Percentiles rank a stretch among this genome's conserved stretches.
Conservation (phyloP, 345 rosid species). For the Passiflora organensis region DNA sequence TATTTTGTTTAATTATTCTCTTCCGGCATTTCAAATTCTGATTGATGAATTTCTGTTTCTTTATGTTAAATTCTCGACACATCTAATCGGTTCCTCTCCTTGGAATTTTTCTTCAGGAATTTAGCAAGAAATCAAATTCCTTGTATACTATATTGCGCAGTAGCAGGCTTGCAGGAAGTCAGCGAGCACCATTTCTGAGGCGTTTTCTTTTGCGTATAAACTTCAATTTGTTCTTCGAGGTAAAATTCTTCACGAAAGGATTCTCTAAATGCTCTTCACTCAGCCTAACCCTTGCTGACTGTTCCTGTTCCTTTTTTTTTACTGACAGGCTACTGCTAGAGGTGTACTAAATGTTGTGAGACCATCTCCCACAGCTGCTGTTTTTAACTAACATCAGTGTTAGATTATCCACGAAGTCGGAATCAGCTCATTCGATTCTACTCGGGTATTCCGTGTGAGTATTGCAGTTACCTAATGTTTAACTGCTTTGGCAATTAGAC, state of each 20-base stretch:
- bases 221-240: constrained; percentile 92
- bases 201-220: constrained; percentile 89
- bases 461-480: too few relatives aligned
- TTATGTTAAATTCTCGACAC: not conserved
- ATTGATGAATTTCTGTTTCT: too few relatives aligned
- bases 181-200: constrained; percentile 89
- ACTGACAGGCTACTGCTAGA: constrained; percentile 72
- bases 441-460: too few relatives aligned
- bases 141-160: constrained; percentile 82
- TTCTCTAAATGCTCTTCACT: not conserved
- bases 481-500: too few relatives aligned
- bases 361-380: constrained; percentile 60
- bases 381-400: constrained; percentile 37
- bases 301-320: constrained; percentile 6
- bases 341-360: constrained; percentile 82
- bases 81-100: constrained; percentile 5
- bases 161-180: constrained; percentile 94
- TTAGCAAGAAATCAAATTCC: constrained; percentile 91
- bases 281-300: constrained; percentile 2
- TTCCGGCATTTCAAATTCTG: too few relatives aligned
- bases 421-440: constrained; percentile 2
- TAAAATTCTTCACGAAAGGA: constrained; percentile 11
- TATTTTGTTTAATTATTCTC: too few relatives aligned
- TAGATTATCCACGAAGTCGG: constrained; percentile 3
- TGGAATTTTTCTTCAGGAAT: constrained; percentile 50